Evolutionary conservation across 352 stramenopile species (phyloP).

Genomic region (Blastocystis sp.): DNA sequence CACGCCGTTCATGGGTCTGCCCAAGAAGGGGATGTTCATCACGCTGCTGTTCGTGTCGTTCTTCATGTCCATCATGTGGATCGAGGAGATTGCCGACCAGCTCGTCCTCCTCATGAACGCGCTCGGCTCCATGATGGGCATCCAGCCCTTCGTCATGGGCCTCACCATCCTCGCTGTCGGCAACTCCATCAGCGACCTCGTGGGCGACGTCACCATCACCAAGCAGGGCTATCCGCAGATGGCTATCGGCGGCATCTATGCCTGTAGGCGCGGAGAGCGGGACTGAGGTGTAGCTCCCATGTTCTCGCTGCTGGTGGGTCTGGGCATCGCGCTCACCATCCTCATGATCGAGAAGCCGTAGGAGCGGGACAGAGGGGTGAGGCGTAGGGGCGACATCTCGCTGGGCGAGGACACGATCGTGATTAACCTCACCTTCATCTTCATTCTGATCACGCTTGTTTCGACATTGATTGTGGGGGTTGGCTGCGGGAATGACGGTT

Average conservation of each 20-base stretch:
- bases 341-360: slow-evolving; percentile 41
- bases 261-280: slow-evolving; percentile 9
- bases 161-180: slow-evolving; percentile 86
- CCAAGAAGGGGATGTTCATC: slow-evolving; percentile 23
- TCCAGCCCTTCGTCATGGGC: slow-evolving; percentile 82
- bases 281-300: slow-evolving; percentile 76
- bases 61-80: slow-evolving; percentile 85
- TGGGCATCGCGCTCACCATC: slow-evolving; percentile 75
- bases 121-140: slow-evolving; percentile 80
- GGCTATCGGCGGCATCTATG: slow-evolving; percentile 79
- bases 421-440: slow-evolving; percentile 75
- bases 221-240: slow-evolving; percentile 81
- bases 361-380: not conserved
- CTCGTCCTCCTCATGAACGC: slow-evolving; percentile 83
- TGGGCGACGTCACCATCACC: slow-evolving; percentile 85
- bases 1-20: slow-evolving; percentile 17
- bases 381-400: slow-evolving; percentile 34
- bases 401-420: slow-evolving; percentile 72
- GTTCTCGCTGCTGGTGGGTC: slow-evolving; percentile 76
- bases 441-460: slow-evolving; percentile 74
- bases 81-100: slow-evolving; percentile 86
- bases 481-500: not conserved
- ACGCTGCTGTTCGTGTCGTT: slow-evolving; percentile 46
- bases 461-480: slow-evolving; percentile 39
- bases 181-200: slow-evolving; percentile 85